phyloP scores from a whole-genome alignment of 192 early-diverging fungal genomes.

The Glomus cerebriforme region DNA sequence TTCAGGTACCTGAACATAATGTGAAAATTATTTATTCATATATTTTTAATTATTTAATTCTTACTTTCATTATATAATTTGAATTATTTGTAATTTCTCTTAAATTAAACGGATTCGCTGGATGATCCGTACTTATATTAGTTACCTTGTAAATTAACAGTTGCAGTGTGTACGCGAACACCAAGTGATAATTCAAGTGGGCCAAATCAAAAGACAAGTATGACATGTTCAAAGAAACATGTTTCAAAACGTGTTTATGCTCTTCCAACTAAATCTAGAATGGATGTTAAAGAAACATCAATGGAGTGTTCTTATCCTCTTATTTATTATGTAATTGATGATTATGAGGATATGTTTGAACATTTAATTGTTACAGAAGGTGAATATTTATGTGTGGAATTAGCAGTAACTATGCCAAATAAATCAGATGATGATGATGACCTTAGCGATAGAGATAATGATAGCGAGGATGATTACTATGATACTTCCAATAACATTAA shows the following conservation, averaged over 20 bases:
- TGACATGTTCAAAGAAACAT: slow-evolving; percentile 76
- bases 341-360: slow-evolving; percentile 88
- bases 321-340: slow-evolving; percentile 92
- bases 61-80: too few species aligned
- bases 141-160: slow-evolving; percentile 87
- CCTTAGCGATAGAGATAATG: neutral
- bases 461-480: slow-evolving; percentile 31
- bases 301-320: slow-evolving; percentile 90
- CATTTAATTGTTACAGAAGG: slow-evolving; percentile 82
- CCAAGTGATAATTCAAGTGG: slow-evolving; percentile 31
- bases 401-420: slow-evolving; percentile 75
- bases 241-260: slow-evolving; percentile 83
- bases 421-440: slow-evolving; percentile 31
- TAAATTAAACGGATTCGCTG: neutral
- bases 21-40: neutral
- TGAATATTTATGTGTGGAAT: slow-evolving; percentile 91
- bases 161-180: slow-evolving; percentile 76
- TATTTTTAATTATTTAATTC: neutral
- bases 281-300: slow-evolving; percentile 86
- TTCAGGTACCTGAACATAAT: slow-evolving; percentile 52
- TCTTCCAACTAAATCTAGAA: slow-evolving; percentile 85
- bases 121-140: slow-evolving; percentile 4
- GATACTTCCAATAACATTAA: neutral
- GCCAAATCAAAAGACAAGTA: slow-evolving; percentile 46
- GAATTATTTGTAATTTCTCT: too few species aligned